Evolutionary conservation across 2,329 filamentous ascomycete genomes (phyloP).

Genomic region (Penicillium sp.): DNA sequence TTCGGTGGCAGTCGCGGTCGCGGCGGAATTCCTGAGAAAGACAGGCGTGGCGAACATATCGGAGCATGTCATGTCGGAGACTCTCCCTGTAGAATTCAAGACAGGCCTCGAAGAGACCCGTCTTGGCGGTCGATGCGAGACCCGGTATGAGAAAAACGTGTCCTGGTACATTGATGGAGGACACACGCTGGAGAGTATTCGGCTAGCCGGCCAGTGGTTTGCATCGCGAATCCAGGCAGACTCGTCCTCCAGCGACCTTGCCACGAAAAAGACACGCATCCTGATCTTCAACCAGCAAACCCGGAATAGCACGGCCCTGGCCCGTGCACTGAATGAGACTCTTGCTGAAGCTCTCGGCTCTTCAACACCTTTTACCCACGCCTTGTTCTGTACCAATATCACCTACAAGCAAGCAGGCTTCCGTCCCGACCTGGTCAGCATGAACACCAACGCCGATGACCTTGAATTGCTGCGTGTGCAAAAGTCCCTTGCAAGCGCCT

Average conservation of each 20-base stretch:
- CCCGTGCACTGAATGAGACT: conserved; percentile 61
- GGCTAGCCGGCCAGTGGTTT: conserved; percentile 76
- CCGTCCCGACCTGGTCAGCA: conserved; percentile 61
- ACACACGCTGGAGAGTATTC: conserved; percentile 81
- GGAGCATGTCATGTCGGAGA: conserved; percentile 36
- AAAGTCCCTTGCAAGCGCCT: conserved; percentile 60
- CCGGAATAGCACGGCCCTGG: conserved; percentile 67
- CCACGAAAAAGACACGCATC: conserved; percentile 49
- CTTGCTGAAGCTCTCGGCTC: conserved; percentile 45
- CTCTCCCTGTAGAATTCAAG: conserved; percentile 61
- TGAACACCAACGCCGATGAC: conserved; percentile 60
- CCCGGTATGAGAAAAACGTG: conserved; percentile 56
- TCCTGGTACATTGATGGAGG: conserved; percentile 84
- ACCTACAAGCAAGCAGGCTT: conserved; percentile 62
- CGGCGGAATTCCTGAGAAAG: conserved; percentile 40
- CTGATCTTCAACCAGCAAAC: conserved; percentile 94
- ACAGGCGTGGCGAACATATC: conserved; percentile 37
- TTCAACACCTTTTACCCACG: conserved; percentile 62
- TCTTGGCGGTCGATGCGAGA: conserved; percentile 76
- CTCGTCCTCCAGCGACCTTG: conserved; percentile 30
- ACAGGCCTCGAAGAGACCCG: conserved; percentile 65
- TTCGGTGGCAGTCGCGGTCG: conserved; percentile 56
- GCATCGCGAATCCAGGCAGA: conserved; percentile 48
- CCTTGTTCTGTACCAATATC: conserved; percentile 78
- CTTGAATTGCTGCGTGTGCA: conserved; percentile 65